Evolutionary conservation across 257 asterid genomes (phyloP), one percentile per base, ranked within the genome.

Genomic region (Solanum tarijense): DNA sequence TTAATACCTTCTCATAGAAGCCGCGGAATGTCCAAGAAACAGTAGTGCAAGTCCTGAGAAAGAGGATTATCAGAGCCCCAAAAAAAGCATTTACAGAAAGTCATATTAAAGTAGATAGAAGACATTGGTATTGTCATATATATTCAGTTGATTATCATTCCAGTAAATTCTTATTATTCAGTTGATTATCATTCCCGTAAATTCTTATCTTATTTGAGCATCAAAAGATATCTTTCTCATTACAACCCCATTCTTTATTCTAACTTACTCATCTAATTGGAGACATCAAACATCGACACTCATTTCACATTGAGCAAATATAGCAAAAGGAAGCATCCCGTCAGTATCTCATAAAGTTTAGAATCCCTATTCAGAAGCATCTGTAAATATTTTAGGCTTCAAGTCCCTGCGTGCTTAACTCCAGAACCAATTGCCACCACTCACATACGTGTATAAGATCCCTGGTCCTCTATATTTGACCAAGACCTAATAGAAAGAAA

Each of bases 1-100:
- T 89, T n/a, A n/a, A n/a, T 27, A 94, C 98, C 98, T 96, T 96
- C 91, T 96, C 99, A 87, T 96, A 96, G 90, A 96, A 96, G 86
- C 92, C 93, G 86, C 96, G 94, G 87, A 95, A 95, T 55, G 98
- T 94, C 98, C 98, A 96, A 27, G 98, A 96, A 81, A 96, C 95
- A 66, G 99, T 95, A 69, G 98, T 95, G 90, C 98, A 95, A 86
- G 99, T 95, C 98, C 98, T 96, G 96, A 60, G 14, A 72, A 18
- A 32, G 41, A 16, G 32, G 27, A 72, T 72, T 7, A 72, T 72
- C 79, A 72, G 25, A 72, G 11, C 14, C 12, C 20, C 27, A 16
- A 34, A 8, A 72, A 72, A 16, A 72, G 43, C 43, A 72, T 39
- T 32, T 18, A 32, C 8, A 72, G 41, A 31, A 18, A 72, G 79